phyloP scores from a whole-genome alignment of 2,329 filamentous ascomycete genomes.

The Penicillium hordei region DNA sequence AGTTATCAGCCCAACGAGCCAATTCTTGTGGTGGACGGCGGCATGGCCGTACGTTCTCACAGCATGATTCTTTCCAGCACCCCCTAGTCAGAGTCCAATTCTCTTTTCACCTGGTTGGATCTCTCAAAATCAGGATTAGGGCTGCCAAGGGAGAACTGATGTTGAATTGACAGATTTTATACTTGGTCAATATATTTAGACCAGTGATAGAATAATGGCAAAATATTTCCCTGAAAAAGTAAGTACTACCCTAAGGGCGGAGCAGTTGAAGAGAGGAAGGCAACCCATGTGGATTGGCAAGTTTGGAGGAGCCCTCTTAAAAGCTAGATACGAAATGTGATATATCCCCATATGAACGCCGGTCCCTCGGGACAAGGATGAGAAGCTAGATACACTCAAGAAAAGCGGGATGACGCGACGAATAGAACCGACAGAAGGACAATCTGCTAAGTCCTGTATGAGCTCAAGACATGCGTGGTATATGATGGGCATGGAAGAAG shows the following conservation, averaged over 20 bases:
- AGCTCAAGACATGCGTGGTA: conserved; percentile 10
- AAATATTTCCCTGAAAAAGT: background rate
- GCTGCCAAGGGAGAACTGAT: background rate
- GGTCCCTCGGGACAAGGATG: conserved; percentile 7
- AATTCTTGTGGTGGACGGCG: no score
- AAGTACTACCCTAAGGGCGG: background rate
- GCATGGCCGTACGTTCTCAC: no score
- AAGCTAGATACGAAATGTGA: conserved; percentile 8
- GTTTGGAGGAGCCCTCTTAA: background rate
- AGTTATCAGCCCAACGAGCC: no score
- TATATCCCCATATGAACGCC: conserved; percentile 14
- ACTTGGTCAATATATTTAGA: background rate
- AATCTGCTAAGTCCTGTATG: background rate
- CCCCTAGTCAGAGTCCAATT: no score
- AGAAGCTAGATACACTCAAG: conserved; percentile 10
- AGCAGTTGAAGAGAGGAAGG: background rate
- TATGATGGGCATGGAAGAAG: conserved; percentile 14
- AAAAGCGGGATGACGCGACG: background rate
- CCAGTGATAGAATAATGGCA: background rate
- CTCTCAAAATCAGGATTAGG: background rate
- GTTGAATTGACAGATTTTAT: background rate
- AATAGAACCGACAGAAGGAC: background rate
- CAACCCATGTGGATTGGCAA: background rate
- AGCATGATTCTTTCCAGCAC: no score
- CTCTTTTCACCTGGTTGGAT: no score